Evolutionary conservation across 768 basidiomycete species (phyloP), one percentile per base, ranked within the genome.

Genomic region (Lentinula lateritia): DNA sequence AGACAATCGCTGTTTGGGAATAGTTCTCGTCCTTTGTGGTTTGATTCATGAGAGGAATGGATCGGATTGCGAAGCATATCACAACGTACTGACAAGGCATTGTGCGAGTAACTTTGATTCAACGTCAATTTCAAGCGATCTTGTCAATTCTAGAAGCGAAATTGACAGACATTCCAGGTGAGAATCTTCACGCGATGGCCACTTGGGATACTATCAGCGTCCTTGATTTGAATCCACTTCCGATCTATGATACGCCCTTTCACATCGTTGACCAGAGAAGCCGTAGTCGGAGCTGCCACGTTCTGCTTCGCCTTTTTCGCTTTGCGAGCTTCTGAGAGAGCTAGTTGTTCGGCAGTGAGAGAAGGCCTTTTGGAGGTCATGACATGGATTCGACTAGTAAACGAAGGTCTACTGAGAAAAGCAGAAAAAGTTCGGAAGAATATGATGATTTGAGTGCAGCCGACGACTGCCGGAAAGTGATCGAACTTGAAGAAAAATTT

Each of bases 1-100:
- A 95, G 76, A 68, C 92, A 94, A 68, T 91, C 85, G 66, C 90
- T 92, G n/a, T 80, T 85, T 1, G 93, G 92, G 67, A 94, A 93
- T 58, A 94, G 76, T 48, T 90, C 85, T 38, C 92, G 83, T 46
- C 92, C 91, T 93, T 64, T 18, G 15, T 13, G 10, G 16, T 4
- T 61, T 13, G 35, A 36, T 8, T 46, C 18, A 34, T 54, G 16
- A 43, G 53, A 34, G 38, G 28, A 10, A 38, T 32, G 15, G 28
- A 18, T 12, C 39, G 46, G 36, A 57, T 16, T 53, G 8, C 45
- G 23, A 15, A 54, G 42, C 28, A 35, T 35, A 43, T 7, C 28
- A 58, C 28, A 41, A 84, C 90, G 75, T 74, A 92, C 92, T 86
- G 67, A 93, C 83, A 61, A 94, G 78, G 66, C 80, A 83, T 71